Conservation (phyloP, 2,329 filamentous ascomycete genomes). For the Fusarium pseudograminearum region DNA sequence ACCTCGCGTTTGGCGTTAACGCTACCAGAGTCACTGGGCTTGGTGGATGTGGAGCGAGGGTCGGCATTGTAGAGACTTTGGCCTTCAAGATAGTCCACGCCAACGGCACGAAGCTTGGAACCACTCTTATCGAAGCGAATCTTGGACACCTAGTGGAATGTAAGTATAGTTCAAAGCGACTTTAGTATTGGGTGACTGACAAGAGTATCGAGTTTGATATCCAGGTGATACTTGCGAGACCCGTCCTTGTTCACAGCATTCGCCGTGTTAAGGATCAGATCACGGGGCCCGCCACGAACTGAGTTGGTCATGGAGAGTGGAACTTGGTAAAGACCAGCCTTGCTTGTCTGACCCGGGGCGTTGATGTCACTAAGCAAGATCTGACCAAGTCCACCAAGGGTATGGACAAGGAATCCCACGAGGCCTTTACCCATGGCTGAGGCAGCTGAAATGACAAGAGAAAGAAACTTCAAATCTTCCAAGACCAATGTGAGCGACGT, state of each 20-base stretch:
- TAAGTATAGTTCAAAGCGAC: rapidly evolving
- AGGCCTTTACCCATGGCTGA: slow-evolving; percentile 47
- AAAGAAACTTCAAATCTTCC: slow-evolving; percentile 48
- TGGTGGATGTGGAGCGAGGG: slow-evolving; percentile 35
- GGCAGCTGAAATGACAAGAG: slow-evolving; percentile 45
- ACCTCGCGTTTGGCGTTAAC: slow-evolving; percentile 51
- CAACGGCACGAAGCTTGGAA: slow-evolving; percentile 49
- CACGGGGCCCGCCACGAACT: slow-evolving; percentile 66
- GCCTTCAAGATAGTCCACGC: slow-evolving; percentile 51
- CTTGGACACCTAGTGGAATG: slow-evolving; percentile 44
- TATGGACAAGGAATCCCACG: slow-evolving; percentile 26
- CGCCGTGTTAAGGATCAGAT: slow-evolving; percentile 61
- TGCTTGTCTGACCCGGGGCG: slow-evolving; percentile 36
- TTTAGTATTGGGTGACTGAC: background rate
- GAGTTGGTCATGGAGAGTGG: slow-evolving; percentile 66
- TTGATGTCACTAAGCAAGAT: slow-evolving; percentile 49
- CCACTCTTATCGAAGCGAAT: slow-evolving; percentile 52
- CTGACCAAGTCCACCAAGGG: slow-evolving; percentile 43
- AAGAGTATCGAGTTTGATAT: slow-evolving; percentile 46
- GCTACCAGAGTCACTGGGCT: slow-evolving; percentile 7
- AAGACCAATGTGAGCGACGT: slow-evolving; percentile 43
- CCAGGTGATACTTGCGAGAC: slow-evolving; percentile 46
- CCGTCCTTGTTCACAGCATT: slow-evolving; percentile 41
- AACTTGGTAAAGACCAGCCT: slow-evolving; percentile 64
- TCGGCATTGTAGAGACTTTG: slow-evolving; percentile 43